phyloP scores from a whole-genome alignment of 306 rosid species.

The Cucurbita argyrosperma region DNA sequence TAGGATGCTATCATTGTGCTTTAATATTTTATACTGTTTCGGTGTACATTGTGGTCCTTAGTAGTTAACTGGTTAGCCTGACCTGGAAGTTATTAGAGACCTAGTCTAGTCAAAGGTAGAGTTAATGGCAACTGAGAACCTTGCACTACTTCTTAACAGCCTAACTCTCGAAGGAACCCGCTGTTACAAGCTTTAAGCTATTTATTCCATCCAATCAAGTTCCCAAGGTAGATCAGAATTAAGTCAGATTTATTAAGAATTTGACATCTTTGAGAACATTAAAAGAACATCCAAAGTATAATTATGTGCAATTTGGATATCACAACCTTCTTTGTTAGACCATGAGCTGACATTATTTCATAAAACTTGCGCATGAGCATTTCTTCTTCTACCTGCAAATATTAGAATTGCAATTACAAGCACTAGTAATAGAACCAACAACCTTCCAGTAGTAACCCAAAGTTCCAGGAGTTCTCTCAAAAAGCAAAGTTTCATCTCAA shows the following conservation, averaged over 20 bases:
- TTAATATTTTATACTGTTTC: neutral
- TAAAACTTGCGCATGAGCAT: slow-evolving; percentile 42
- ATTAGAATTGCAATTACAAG: neutral
- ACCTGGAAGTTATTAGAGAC: neutral
- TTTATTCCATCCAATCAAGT: neutral
- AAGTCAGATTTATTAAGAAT: neutral
- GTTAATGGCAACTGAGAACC: neutral
- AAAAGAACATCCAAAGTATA: neutral
- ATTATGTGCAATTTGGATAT: neutral
- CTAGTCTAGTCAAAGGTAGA: neutral
- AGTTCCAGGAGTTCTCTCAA: neutral
- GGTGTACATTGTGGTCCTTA: neutral
- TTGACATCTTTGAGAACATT: neutral
- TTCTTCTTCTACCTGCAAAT: slow-evolving; percentile 41
- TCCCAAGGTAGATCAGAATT: neutral
- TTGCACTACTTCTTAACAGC: neutral
- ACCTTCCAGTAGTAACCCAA: neutral
- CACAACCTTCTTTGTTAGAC: slow-evolving; percentile 19
- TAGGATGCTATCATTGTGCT: neutral
- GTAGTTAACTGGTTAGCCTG: neutral
- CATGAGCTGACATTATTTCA: slow-evolving; percentile 29
- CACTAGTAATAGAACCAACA: neutral
- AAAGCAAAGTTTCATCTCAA: neutral
- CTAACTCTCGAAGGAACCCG: neutral
- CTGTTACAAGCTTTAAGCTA: neutral